Percentiles rank a stretch among this genome's conserved stretches.
Conservation (phyloP, 2,329 filamentous ascomycete genomes). For the Neofusicoccum sp. region DNA sequence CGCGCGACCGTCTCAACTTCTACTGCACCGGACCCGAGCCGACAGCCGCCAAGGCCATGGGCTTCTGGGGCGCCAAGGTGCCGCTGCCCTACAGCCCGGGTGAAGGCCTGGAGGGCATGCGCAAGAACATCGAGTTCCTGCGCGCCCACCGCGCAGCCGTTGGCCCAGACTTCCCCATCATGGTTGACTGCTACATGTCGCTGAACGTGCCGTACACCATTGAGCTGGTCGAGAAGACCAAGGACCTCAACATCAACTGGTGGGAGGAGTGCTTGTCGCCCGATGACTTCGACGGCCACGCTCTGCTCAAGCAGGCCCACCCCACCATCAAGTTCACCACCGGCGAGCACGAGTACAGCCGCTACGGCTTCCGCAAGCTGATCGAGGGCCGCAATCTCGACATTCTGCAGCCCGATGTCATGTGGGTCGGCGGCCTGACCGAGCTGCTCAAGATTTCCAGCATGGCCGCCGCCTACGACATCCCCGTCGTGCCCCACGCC, state of each 20-base stretch:
- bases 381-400: conserved; percentile 89
- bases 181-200: conserved; percentile 98
- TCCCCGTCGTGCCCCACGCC: conserved; percentile 92
- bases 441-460: conserved; percentile 86
- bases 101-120: conserved; percentile 76
- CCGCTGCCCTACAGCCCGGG: conserved; percentile 86
- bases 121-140: conserved; percentile 88
- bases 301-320: conserved; percentile 84
- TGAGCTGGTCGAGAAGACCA: conserved; percentile 78
- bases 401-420: conserved; percentile 93
- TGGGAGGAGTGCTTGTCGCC: conserved; percentile 93
- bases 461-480: conserved; percentile 88
- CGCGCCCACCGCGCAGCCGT: conserved; percentile 79
- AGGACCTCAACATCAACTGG: conserved; percentile 89
- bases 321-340: conserved; percentile 92
- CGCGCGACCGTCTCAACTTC: conserved; percentile 77
- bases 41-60: conserved; percentile 74
- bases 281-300: conserved; percentile 89
- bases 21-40: conserved; percentile 94
- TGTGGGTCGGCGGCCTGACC: conserved; percentile 94
- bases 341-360: conserved; percentile 91
- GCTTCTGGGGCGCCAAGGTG: conserved; percentile 89
- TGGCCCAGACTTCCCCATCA: conserved; percentile 85
- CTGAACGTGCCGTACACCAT: conserved; percentile 91
- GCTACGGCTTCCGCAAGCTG: conserved; percentile 92